phyloP scores from a whole-genome alignment of 2,329 filamentous ascomycete genomes.

The Colletotrichum spinosum region DNA sequence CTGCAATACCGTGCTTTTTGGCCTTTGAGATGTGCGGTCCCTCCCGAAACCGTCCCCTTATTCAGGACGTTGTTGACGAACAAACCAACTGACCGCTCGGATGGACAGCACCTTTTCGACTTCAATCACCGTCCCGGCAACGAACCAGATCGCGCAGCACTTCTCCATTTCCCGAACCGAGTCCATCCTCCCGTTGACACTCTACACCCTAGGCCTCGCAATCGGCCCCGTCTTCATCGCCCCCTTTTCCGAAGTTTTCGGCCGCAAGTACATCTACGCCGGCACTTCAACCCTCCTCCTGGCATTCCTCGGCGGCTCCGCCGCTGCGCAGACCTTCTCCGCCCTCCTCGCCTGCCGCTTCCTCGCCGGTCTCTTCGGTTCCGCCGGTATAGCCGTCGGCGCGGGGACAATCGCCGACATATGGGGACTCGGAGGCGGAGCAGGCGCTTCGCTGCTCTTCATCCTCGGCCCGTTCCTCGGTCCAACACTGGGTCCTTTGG shows the following conservation, averaged over 20 bases:
- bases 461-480: constrained; percentile 78
- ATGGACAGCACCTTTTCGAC: constrained; percentile 31
- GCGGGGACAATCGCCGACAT: constrained; percentile 81
- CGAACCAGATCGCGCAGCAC: constrained; percentile 16
- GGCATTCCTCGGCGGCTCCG: constrained; percentile 73
- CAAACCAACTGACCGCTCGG: not conserved
- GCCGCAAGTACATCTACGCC: constrained; percentile 77
- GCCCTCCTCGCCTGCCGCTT: constrained; percentile 79
- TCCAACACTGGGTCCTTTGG: constrained; percentile 50
- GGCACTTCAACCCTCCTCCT: constrained; percentile 74
- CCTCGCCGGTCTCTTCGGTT: constrained; percentile 75
- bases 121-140: constrained; percentile 35
- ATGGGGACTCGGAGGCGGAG: constrained; percentile 68
- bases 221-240: constrained; percentile 85
- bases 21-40: constrained; percentile 34
- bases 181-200: constrained; percentile 56
- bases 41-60: not conserved
- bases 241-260: constrained; percentile 75
- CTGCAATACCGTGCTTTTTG: constrained; percentile 35
- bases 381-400: constrained; percentile 80
- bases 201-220: constrained; percentile 80
- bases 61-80: not conserved
- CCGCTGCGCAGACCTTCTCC: constrained; percentile 70
- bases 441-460: constrained; percentile 78
- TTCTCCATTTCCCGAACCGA: constrained; percentile 37